Percentiles rank a stretch among this genome's conserved stretches.
phyloP scores from a whole-genome alignment of 441 rosid genomes.

The Populus hybrid region DNA sequence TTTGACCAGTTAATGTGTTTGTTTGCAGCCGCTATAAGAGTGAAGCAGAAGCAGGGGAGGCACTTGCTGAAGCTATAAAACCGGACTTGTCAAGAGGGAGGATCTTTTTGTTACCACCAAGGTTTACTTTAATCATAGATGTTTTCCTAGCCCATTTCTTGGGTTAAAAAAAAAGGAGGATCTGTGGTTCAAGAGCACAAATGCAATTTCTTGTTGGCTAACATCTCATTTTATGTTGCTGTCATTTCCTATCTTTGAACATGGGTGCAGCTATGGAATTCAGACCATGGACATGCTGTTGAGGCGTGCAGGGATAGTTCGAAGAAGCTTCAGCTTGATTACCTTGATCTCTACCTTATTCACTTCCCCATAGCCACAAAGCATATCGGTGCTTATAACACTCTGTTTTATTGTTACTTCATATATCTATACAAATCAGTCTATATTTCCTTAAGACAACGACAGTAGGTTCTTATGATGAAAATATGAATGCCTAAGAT shows the following conservation, averaged over 20 bases:
- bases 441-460: too few species aligned
- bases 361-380: slow-evolving; percentile 74
- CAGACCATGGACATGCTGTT: slow-evolving; percentile 71
- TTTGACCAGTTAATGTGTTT: background rate
- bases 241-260: too few species aligned
- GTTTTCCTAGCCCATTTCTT: background rate
- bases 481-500: too few species aligned
- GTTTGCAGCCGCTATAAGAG: slow-evolving; percentile 65
- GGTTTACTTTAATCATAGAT: slow-evolving; percentile 25
- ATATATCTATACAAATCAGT: background rate
- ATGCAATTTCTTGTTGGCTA: too few species aligned
- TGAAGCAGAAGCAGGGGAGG: slow-evolving; percentile 72
- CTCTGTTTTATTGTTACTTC: background rate
- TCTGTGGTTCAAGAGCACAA: too few species aligned
- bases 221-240: too few species aligned
- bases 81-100: slow-evolving; percentile 64
- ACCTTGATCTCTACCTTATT: slow-evolving; percentile 71
- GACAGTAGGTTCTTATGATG: too few species aligned
- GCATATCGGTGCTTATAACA: slow-evolving; percentile 52
- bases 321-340: slow-evolving; percentile 74
- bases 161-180: background rate
- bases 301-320: slow-evolving; percentile 83
- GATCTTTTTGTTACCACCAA: slow-evolving; percentile 80
- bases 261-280: slow-evolving; percentile 64
- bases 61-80: slow-evolving; percentile 57